Evolutionary conservation across 306 rosid species (phyloP).

Genomic region (Psophocarpus tetragonolobus): DNA sequence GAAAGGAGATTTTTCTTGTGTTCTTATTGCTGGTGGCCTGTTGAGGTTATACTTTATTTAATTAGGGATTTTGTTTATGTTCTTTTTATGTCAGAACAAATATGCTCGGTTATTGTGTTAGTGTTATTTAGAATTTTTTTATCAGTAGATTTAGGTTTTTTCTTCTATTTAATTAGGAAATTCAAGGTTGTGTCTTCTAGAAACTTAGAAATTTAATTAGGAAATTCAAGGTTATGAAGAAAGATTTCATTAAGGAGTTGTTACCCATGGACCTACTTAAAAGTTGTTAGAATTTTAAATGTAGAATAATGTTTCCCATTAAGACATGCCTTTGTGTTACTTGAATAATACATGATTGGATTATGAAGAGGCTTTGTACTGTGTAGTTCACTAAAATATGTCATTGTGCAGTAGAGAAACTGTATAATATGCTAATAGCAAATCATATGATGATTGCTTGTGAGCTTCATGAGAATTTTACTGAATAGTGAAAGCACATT

Average conservation of each 20-base stretch:
- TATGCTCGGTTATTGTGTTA: too few relatives aligned
- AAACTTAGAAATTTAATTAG: too few relatives aligned
- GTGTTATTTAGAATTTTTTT: too few relatives aligned
- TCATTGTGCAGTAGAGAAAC: background rate
- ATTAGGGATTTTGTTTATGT: too few relatives aligned
- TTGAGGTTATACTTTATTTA: too few relatives aligned
- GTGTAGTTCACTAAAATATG: background rate
- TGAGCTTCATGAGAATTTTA: background rate
- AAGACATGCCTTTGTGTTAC: background rate
- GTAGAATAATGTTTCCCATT: background rate
- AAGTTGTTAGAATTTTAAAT: background rate
- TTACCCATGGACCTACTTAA: background rate
- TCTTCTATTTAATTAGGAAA: too few relatives aligned
- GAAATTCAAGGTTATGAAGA: conserved; percentile 15
- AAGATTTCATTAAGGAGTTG: conserved; percentile 8
- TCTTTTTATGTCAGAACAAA: too few relatives aligned
- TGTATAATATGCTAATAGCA: background rate
- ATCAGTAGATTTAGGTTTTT: too few relatives aligned
- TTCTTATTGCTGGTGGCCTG: too few relatives aligned
- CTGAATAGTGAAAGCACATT: too few relatives aligned
- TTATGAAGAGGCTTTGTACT: background rate
- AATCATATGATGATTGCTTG: background rate
- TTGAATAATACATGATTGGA: background rate
- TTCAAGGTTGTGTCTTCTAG: too few relatives aligned
- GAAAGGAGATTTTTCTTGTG: too few relatives aligned